Conservation (phyloP, 75 land plant species). For the Ceratopteris richardii region DNA sequence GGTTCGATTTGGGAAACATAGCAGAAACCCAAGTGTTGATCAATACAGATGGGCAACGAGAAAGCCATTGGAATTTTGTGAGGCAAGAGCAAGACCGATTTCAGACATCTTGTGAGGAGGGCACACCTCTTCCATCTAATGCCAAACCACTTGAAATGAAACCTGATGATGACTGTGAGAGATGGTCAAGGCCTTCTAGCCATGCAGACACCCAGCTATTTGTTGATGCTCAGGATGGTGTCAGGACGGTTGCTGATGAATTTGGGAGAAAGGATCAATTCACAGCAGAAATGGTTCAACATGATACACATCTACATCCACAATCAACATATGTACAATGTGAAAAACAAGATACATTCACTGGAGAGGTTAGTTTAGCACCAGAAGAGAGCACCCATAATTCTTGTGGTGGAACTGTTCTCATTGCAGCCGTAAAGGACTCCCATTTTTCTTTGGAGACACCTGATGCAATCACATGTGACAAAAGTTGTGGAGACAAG, state of each 20-base stretch:
- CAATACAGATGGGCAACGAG: slow-evolving; percentile 40
- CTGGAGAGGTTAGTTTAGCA: no score
- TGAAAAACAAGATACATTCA: no score
- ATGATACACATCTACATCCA: background rate
- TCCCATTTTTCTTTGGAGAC: no score
- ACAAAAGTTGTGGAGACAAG: no score
- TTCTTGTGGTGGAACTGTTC: no score
- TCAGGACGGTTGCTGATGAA: background rate
- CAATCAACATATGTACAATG: no score
- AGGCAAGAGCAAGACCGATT: slow-evolving; percentile 1
- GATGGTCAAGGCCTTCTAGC: background rate
- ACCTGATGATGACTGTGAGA: background rate
- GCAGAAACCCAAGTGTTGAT: slow-evolving; percentile 49
- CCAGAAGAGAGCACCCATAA: no score
- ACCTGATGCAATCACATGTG: no score
- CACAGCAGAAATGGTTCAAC: background rate
- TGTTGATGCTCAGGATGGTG: slow-evolving; percentile 1
- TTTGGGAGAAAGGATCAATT: background rate
- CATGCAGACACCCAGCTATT: background rate
- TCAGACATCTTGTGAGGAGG: background rate
- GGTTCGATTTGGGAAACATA: slow-evolving; percentile 43
- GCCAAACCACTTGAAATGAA: background rate
- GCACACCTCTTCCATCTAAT: background rate
- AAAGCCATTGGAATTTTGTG: slow-evolving; percentile 33
- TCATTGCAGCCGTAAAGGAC: no score